These are phyloP conservation scores for Viridothelium virens DNA, from an alignment of 495 filamentous ascomycete species.

Conservation along the genomic window DNA sequence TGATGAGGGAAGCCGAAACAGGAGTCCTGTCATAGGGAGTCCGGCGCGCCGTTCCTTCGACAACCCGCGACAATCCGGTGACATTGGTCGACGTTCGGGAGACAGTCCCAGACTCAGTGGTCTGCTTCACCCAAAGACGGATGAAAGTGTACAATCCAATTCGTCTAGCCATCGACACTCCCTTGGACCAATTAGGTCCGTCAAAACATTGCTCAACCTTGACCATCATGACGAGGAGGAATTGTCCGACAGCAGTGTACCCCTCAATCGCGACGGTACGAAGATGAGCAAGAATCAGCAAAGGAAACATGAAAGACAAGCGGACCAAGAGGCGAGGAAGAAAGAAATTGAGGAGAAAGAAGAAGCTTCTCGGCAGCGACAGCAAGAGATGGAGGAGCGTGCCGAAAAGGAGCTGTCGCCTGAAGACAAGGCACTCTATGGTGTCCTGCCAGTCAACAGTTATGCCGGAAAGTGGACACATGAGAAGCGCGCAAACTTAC, in stretches of 20 bases:
- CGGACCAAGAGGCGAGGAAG: constrained; percentile 27
- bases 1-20: constrained; percentile 6
- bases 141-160: neutral
- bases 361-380: constrained; percentile 27
- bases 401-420: constrained; percentile 33
- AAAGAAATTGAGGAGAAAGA: constrained; percentile 29
- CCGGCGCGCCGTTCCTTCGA: constrained; percentile 7
- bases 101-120: neutral
- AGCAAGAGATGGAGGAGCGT: constrained; percentile 31
- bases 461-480: constrained; percentile 36
- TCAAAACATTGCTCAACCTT: constrained; percentile 5
- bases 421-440: constrained; percentile 33
- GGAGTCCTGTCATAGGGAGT: neutral
- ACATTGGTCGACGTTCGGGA: neutral
- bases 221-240: constrained; percentile 19
- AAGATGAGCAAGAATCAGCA: constrained; percentile 36
- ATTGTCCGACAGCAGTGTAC: constrained; percentile 12
- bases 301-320: constrained; percentile 35
- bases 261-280: constrained; percentile 37
- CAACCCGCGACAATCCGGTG: constrained; percentile 10
- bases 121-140: neutral
- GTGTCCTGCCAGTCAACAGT: constrained; percentile 33
- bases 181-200: neutral
- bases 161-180: neutral
- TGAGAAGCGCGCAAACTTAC: constrained; percentile 36